Conservation (phyloP, 257 asterid species). For the Mitragyna speciosa region DNA sequence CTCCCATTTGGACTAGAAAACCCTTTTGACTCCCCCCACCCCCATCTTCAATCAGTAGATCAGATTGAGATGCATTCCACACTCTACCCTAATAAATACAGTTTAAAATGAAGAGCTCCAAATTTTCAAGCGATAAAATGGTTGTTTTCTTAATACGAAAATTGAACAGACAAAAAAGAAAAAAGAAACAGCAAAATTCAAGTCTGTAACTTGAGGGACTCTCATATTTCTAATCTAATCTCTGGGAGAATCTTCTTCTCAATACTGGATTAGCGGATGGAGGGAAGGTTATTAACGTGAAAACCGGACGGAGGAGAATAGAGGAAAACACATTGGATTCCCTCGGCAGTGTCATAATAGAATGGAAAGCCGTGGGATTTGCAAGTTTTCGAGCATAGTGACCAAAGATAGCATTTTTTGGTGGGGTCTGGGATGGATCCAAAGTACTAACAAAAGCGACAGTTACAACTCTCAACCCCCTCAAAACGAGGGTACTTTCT, state of each 20-base stretch:
- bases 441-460: neutral
- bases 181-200: neutral
- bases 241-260: neutral
- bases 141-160: no score
- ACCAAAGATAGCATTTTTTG: neutral
- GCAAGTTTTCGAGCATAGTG: neutral
- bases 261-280: neutral
- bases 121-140: no score
- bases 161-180: neutral
- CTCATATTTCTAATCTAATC: neutral
- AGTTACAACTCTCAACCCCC: conserved; percentile 11
- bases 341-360: conserved; percentile 9
- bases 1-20: neutral
- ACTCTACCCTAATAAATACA: neutral
- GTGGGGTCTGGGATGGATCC: conserved; percentile 10
- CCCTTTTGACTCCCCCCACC: neutral
- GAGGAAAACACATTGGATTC: conserved; percentile 13
- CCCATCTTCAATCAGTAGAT: neutral
- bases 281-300: no score
- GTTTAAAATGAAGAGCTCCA: no score
- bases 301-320: neutral
- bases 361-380: neutral
- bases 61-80: neutral
- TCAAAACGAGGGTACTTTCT: conserved; percentile 19
- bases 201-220: neutral